Percentiles rank a stretch among this genome's conserved stretches.
Conservation (phyloP, 2,329 filamentous ascomycete genomes). For the Neofusicoccum umdonicola region DNA sequence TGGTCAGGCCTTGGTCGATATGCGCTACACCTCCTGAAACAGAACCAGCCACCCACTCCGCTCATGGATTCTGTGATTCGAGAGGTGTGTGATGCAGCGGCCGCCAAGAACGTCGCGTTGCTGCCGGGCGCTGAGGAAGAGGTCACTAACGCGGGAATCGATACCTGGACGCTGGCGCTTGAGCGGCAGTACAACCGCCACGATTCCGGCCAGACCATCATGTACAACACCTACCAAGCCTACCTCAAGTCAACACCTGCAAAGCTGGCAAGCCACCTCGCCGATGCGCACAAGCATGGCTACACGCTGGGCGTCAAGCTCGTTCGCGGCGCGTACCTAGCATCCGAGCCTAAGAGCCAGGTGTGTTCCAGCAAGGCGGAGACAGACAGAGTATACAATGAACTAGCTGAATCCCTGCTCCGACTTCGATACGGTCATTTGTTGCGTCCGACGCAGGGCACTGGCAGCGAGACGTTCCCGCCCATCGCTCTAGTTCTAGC, state of each 20-base stretch:
- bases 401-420: constrained; percentile 60
- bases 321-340: constrained; percentile 58
- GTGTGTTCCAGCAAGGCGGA: constrained; percentile 56
- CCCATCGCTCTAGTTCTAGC: constrained; percentile 67
- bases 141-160: constrained; percentile 63
- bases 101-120: constrained; percentile 66
- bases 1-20: constrained; percentile 80
- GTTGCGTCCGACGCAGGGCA: constrained; percentile 44
- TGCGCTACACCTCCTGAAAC: constrained; percentile 65
- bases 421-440: constrained; percentile 41
- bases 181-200: constrained; percentile 53
- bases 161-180: constrained; percentile 52
- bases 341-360: constrained; percentile 47
- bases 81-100: constrained; percentile 70
- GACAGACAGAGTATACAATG: constrained; percentile 66
- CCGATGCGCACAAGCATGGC: constrained; percentile 43
- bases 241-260: constrained; percentile 52
- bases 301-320: constrained; percentile 58
- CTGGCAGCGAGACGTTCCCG: constrained; percentile 40
- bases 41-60: constrained; percentile 60
- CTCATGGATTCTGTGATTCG: constrained; percentile 69
- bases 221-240: constrained; percentile 66
- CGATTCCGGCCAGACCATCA: constrained; percentile 68
- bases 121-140: constrained; percentile 87
- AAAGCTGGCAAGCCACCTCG: constrained; percentile 47